These are phyloP conservation scores for Hemileia vastatrix DNA, from an alignment of 1,284 basidiomycete species.

Conservation along the genomic window DNA sequence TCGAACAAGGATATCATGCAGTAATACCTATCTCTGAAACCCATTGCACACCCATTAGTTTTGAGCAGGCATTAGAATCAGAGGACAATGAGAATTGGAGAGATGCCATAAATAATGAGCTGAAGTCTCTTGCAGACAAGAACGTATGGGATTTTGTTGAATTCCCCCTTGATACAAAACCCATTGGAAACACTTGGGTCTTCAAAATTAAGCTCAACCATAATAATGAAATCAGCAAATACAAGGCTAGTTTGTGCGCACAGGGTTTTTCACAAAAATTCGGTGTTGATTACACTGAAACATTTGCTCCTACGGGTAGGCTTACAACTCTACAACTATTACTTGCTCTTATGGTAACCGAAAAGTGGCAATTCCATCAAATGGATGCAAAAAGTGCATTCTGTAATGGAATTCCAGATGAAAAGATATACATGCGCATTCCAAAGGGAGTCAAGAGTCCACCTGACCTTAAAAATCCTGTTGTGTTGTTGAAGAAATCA, in stretches of 20 bases:
- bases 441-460: slow-evolving; percentile 33
- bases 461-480: not conserved
- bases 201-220: slow-evolving; percentile 46
- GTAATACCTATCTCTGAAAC: too few relatives aligned
- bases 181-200: slow-evolving; percentile 45
- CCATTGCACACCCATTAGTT: too few relatives aligned
- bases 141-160: too few relatives aligned
- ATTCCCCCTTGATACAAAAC: slow-evolving; percentile 33
- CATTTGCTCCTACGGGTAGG: slow-evolving; percentile 46
- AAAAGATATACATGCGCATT: slow-evolving; percentile 46
- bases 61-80: too few relatives aligned
- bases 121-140: too few relatives aligned
- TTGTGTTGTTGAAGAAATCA: too few relatives aligned
- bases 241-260: slow-evolving; percentile 48
- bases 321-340: slow-evolving; percentile 44
- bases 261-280: slow-evolving; percentile 48
- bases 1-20: too few relatives aligned
- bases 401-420: slow-evolving; percentile 47
- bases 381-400: slow-evolving; percentile 48
- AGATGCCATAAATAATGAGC: too few relatives aligned
- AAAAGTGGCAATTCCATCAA: slow-evolving; percentile 45
- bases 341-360: slow-evolving; percentile 44
- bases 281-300: slow-evolving; percentile 48
- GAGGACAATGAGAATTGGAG: too few relatives aligned
- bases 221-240: slow-evolving; percentile 36